Base-by-base conservation (phyloP, 805 yeast genomes). In the Metschnikowia henanensis region DNA sequence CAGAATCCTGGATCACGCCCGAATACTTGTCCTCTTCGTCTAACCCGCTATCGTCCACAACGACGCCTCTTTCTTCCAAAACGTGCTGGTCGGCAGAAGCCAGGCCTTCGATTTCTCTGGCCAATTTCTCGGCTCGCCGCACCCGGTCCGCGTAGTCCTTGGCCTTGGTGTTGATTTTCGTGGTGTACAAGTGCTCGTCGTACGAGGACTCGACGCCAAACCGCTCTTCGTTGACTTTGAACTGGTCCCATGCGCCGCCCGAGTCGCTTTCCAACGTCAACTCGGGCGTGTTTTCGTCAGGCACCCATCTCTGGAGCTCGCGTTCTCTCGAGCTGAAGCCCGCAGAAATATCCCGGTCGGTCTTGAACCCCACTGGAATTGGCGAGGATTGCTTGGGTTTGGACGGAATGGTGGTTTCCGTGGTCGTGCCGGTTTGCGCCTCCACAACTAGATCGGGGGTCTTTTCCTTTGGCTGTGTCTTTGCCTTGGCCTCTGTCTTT, bases 21-120 rank as follows among this genome's bases (percentile, higher is more conserved):
- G 97, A 89, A 60, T 91, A 94, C 65, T 87, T 87, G 64, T 91
- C 97, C 64, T 94, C 99, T 68, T 94, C 99, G 64, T 94, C 98
- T 53, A 87, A 53, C 15, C 95, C 96, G 47, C 86, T 79, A 58
- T 87, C 96, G 60, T 87, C 96, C 30, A 85, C 77, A 15, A 62
- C 57, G 13, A 81, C 49, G 20, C 96, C 96, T 62, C 99, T 81
- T 64, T 92, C 99, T 62, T 92, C 99, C 50, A 95, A 92, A 20
- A 91, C 51, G 61, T 94, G 98, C 22, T 79, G 68, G 59, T 87
- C 90, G 22, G 84, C 84, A 18, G 83, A 75, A 6, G 46, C 18
- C 54, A 80, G 84, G 30, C 76, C 66, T 63, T 87, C 94, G 55
- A 92, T 92, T 60, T 94, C 98, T 36, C 70, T 74, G 1, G 98